Evolutionary conservation across 2,329 filamentous ascomycete species (phyloP), one percentile per base, ranked within the genome.

Genomic region (Epichloe uncinata): DNA sequence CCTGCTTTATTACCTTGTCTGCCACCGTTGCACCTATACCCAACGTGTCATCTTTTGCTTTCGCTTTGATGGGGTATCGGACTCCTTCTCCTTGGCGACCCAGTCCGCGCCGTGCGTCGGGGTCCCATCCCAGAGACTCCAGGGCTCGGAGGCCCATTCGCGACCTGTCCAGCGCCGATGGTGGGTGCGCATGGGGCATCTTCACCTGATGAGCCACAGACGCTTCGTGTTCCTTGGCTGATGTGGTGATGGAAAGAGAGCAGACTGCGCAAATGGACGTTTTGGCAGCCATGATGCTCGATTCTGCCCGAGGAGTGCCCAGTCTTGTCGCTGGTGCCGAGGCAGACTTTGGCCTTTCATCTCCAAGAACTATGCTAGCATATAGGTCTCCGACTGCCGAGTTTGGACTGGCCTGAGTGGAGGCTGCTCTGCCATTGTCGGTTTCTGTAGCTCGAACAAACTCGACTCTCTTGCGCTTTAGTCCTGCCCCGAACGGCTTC

Each of bases 11-110:
- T 52, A 38, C 20, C 3, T 41, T 43, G 36, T 50, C 45, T 9
- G 37, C n/a, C n/a, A 20, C 58, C 30, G 63, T 55, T 4, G 75
- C 72, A 0, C 89, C 88, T 26, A 95, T 65, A 0, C 90, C 91
- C 7, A 85, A 69, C 3, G 77, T 88, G 61, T 91, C 80, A 42
- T 82, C 76, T 66, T 95, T 95, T 49, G 76, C 70, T 52, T 73
- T 76, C 1, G 78, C 70, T 61, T 88, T 88, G 54, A 96, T 73
- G 1, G 90, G 90, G 55, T 81, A 82, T 40, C 83, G 73, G 53
- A 87, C 82, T 3, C 90, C 90, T 56, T 85, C 78, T 1, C 85
- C 82, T 2, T 70, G 67, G 9, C 76, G 76, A 0, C 90, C 90
- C 0, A 96, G 72, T 0, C 90, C 90, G 15, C 69, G 65, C 3